Percentiles rank a stretch among this genome's conserved stretches.
Conservation (phyloP, 1,284 basidiomycete genomes). For the Peniophora sp. region DNA sequence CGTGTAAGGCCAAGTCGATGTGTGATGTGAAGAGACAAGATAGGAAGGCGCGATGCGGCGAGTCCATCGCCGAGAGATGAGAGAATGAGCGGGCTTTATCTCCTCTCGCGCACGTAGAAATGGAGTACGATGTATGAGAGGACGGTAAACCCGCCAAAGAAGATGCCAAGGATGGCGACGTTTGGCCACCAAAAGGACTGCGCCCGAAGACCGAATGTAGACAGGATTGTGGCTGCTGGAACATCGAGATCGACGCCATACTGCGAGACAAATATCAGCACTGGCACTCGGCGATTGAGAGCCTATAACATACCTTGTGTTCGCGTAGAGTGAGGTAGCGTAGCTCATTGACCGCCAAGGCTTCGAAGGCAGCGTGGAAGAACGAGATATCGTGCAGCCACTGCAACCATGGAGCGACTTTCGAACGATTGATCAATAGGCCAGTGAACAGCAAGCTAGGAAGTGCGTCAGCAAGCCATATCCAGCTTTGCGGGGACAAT, state of each 20-base stretch:
- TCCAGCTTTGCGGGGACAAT: background rate
- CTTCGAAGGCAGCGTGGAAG: constrained; percentile 99
- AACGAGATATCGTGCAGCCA: constrained; percentile 92
- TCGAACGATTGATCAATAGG: constrained; percentile 88
- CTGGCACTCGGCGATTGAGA: background rate
- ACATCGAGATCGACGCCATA: constrained; percentile 93
- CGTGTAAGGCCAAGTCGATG: no score
- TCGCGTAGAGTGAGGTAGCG: constrained; percentile 91
- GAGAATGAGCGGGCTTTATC: constrained; percentile 31
- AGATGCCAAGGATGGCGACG: constrained; percentile 73
- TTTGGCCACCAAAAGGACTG: constrained; percentile 98
- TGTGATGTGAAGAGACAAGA: no score
- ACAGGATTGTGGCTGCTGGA: constrained; percentile 88
- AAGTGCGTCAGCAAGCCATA: constrained; percentile 2
- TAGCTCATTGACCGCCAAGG: constrained; percentile 91
- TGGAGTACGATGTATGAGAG: constrained; percentile 78
- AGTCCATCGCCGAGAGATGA: no score
- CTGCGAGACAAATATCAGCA: constrained; percentile 25
- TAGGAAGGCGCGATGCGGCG: no score
- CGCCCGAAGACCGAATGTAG: constrained; percentile 82
- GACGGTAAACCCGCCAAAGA: constrained; percentile 72
- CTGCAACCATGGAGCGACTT: constrained; percentile 62
- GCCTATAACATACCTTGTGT: constrained; percentile 56
- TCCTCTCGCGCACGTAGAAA: constrained; percentile 84
- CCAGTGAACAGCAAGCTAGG: constrained; percentile 91